Percentiles rank a stretch among this genome's conserved stretches.
These are phyloP conservation scores for Aspergillus texensis DNA, from an alignment of 2,329 filamentous ascomycete species.

Conservation along the genomic window DNA sequence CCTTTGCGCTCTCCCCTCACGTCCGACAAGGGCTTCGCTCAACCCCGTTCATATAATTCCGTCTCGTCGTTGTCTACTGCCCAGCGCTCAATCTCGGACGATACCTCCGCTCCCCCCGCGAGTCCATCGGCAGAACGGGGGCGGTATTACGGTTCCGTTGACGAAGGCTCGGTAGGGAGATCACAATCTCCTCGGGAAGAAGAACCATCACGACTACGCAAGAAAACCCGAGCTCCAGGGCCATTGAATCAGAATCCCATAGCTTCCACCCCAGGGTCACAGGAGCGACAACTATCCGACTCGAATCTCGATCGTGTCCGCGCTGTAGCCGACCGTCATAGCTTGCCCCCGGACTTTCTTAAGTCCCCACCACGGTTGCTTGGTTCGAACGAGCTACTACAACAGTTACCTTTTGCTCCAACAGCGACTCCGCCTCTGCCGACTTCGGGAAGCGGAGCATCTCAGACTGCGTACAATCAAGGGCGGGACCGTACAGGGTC, in stretches of 20 bases:
- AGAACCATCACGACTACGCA: constrained; percentile 1
- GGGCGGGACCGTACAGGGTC: constrained; percentile 16
- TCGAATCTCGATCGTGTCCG: constrained; percentile 17
- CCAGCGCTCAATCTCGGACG: background rate
- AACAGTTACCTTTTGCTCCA: constrained; percentile 12
- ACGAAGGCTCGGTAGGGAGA: constrained; percentile 6
- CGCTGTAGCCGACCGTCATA: constrained; percentile 15
- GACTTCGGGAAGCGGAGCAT: constrained; percentile 26
- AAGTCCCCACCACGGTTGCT: constrained; percentile 29
- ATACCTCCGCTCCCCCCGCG: constrained; percentile 3
- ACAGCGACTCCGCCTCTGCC: constrained; percentile 23
- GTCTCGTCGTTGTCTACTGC: constrained; percentile 4
- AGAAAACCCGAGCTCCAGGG: background rate
- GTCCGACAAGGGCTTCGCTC: constrained; percentile 12
- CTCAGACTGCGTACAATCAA: constrained; percentile 22
- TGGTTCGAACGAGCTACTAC: constrained; percentile 22
- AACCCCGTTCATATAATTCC: constrained; percentile 4
- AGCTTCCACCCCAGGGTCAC: background rate
- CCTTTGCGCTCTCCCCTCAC: background rate
- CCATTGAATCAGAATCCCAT: background rate
- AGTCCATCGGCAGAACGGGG: constrained; percentile 6
- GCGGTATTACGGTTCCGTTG: constrained; percentile 7
- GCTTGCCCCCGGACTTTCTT: constrained; percentile 21
- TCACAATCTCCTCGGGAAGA: constrained; percentile 1
- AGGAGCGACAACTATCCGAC: background rate